Percentiles rank a stretch among this genome's conserved stretches.
These are phyloP conservation scores for Globisporangium cylindrosporum DNA, from an alignment of 352 stramenopile genomes.

Conservation along the genomic window DNA sequence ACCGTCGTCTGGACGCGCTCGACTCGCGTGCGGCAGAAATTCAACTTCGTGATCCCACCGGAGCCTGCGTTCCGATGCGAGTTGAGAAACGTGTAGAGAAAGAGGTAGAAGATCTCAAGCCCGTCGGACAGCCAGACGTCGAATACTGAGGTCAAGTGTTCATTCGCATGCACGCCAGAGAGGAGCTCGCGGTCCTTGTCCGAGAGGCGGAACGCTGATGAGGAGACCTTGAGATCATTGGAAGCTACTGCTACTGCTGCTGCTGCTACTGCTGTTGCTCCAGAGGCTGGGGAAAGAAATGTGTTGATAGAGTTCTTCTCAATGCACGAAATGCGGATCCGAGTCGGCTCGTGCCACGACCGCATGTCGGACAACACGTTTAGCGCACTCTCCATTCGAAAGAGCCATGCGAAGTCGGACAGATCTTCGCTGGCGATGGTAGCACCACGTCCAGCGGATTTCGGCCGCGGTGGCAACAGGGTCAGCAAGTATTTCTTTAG, in stretches of 20 bases:
- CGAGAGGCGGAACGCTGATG: constrained; percentile 8
- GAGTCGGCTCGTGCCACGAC: constrained; percentile 17
- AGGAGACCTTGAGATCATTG: background rate
- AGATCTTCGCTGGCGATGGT: background rate
- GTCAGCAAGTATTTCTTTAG: constrained; percentile 4
- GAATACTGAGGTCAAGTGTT: constrained; percentile 1
- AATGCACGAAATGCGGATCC: constrained; percentile 16
- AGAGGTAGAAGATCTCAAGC: constrained; percentile 20
- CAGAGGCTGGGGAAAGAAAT: constrained; percentile 1
- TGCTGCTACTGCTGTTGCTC: background rate
- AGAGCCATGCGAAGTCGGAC: constrained; percentile 6
- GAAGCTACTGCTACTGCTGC: background rate
- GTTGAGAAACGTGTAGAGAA: constrained; percentile 19
- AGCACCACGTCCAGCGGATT: background rate
- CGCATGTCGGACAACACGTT: constrained; percentile 20
- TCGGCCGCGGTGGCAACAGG: background rate
- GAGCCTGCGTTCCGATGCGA: constrained; percentile 16
- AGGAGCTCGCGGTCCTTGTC: constrained; percentile 19
- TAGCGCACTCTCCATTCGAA: constrained; percentile 13
- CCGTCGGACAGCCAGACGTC: constrained; percentile 15
- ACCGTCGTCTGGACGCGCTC: constrained; percentile 13
- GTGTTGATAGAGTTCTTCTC: constrained; percentile 7
- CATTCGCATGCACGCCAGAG: constrained; percentile 11
- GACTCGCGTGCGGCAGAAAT: constrained; percentile 14
- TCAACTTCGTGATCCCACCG: constrained; percentile 14